Percentiles rank a stretch among this genome's conserved stretches.
Evolutionary conservation across 495 filamentous ascomycete species (phyloP).

Genomic region (Saxophila tyrrhenica): DNA sequence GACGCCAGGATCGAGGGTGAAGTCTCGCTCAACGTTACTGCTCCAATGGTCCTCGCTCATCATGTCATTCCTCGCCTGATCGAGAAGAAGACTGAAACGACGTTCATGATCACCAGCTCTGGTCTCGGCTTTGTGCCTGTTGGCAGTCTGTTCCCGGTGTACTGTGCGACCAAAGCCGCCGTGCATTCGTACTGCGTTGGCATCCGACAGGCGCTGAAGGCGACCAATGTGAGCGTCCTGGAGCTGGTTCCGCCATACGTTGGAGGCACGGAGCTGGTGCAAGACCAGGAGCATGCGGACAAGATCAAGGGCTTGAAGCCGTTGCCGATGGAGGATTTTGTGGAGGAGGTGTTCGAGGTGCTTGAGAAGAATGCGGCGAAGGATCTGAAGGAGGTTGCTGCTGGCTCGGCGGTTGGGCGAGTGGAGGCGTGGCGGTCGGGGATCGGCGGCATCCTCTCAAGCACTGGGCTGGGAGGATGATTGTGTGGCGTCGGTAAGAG

Average conservation of each 20-base stretch:
- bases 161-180: conserved; percentile 30
- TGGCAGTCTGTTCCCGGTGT: conserved; percentile 26
- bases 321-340: conserved; percentile 8
- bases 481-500: too few species aligned
- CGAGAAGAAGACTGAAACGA: conserved; percentile 16
- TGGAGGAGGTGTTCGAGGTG: background rate
- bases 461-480: background rate
- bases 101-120: conserved; percentile 26
- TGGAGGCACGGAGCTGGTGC: conserved; percentile 27
- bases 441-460: background rate
- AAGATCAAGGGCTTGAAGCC: conserved; percentile 2
- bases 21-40: conserved; percentile 27
- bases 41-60: conserved; percentile 25
- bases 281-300: conserved; percentile 23
- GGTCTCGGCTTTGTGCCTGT: conserved; percentile 28
- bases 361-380: conserved; percentile 1
- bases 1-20: conserved; percentile 20
- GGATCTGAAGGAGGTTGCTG: conserved; percentile 4
- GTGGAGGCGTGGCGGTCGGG: background rate
- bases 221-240: conserved; percentile 22
- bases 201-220: conserved; percentile 24
- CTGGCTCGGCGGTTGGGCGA: background rate
- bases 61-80: conserved; percentile 29
- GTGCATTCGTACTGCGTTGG: conserved; percentile 24
- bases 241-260: conserved; percentile 33